These are phyloP conservation scores for Botrytis fragariae DNA, from an alignment of 2,329 filamentous ascomycete genomes.

Conservation along the genomic window DNA sequence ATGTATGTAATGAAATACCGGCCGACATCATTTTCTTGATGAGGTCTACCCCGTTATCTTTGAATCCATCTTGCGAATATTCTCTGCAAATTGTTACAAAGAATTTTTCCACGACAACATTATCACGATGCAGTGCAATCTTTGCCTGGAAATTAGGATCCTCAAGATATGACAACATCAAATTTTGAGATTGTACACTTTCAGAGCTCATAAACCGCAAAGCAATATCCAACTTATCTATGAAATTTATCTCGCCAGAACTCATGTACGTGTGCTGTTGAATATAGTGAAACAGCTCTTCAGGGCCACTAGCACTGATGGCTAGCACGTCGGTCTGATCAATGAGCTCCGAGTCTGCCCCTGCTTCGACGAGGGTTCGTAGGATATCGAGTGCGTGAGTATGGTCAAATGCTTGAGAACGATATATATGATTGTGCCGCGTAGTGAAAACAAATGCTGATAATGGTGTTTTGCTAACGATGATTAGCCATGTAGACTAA, in stretches of 20 bases:
- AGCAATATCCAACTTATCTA: neutral
- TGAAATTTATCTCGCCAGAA: neutral
- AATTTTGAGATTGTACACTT: neutral
- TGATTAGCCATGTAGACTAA: neutral
- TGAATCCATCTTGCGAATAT: rapidly evolving
- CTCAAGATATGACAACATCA: neutral
- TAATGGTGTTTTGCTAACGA: neutral
- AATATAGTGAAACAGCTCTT: neutral
- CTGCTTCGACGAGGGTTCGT: neutral
- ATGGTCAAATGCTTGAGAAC: too few relatives aligned
- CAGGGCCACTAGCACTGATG: neutral
- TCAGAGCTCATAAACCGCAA: rapidly evolving
- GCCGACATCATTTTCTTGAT: neutral
- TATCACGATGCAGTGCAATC: neutral
- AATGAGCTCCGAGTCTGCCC: neutral
- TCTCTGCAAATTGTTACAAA: rapidly evolving
- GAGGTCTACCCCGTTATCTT: neutral
- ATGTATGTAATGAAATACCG: neutral
- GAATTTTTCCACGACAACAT: rapidly evolving
- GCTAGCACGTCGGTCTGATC: neutral
- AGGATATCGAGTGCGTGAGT: neutral
- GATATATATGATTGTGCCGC: too few relatives aligned
- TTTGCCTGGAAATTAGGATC: neutral
- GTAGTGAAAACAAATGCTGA: too few relatives aligned
- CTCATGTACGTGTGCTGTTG: neutral